A percentile compares a stretch with the other conserved stretches of the same genome.
These are phyloP conservation scores for Microascus cirrosus DNA, from an alignment of 2,329 filamentous ascomycete genomes.

Conservation along the genomic window DNA sequence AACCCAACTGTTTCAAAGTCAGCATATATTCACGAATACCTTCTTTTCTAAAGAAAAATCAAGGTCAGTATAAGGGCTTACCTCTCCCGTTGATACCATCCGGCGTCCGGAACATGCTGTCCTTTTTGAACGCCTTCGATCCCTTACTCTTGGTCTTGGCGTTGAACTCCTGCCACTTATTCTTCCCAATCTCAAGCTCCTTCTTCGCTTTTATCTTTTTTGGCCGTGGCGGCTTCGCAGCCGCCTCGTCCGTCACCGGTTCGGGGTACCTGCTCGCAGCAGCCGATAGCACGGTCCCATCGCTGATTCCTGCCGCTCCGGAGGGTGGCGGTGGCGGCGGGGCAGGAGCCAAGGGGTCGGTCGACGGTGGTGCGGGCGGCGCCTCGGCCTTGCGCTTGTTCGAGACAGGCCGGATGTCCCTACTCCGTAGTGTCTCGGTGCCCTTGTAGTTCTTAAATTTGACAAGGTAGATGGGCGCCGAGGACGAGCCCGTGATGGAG, in stretches of 20 bases:
- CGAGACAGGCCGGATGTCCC: slow-evolving; percentile 72
- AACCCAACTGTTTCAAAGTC: slow-evolving; percentile 64
- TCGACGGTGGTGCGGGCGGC: slow-evolving; percentile 50
- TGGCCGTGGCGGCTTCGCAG: slow-evolving; percentile 64
- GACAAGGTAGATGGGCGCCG: slow-evolving; percentile 84
- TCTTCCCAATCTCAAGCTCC: slow-evolving; percentile 82
- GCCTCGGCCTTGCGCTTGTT: slow-evolving; percentile 83
- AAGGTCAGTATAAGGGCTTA: slow-evolving; percentile 26
- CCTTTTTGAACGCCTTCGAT: slow-evolving; percentile 59
- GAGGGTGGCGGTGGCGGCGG: slow-evolving; percentile 15
- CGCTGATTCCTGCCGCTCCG: slow-evolving; percentile 12
- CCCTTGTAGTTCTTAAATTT: slow-evolving; percentile 88
- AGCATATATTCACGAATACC: background rate
- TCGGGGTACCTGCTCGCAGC: slow-evolving; percentile 48
- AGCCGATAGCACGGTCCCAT: slow-evolving; percentile 41
- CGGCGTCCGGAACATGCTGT: slow-evolving; percentile 94
- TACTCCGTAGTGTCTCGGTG: slow-evolving; percentile 69
- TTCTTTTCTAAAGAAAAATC: too few species aligned
- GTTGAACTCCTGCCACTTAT: slow-evolving; percentile 90
- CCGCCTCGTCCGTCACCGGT: slow-evolving; percentile 41
- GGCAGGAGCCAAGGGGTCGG: slow-evolving; percentile 25
- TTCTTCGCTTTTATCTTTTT: slow-evolving; percentile 90
- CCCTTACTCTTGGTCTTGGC: slow-evolving; percentile 54
- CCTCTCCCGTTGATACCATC: slow-evolving; percentile 80
- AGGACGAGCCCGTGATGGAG: slow-evolving; percentile 85